A percentile compares a stretch with the other conserved stretches of the same genome.
Conservation (phyloP, 805 yeast species). For the Maudiozyma serrabonitensis region DNA sequence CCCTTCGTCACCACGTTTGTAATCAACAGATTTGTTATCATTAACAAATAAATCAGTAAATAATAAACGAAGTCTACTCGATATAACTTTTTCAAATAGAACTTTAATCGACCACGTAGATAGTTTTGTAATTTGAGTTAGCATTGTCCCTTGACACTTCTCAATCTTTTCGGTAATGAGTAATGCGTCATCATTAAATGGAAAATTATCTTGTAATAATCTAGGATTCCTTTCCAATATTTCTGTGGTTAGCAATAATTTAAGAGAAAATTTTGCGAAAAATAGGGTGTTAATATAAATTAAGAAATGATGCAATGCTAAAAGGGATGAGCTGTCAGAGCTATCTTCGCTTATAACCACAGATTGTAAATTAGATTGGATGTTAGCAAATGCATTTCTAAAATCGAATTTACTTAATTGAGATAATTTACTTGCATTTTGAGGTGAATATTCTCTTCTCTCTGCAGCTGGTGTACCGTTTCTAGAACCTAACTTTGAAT, state of each 20-base stretch:
- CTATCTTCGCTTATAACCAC: conserved; percentile 25
- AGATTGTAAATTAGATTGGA: conserved; percentile 28
- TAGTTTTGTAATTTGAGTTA: conserved; percentile 23
- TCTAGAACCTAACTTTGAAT: conserved; percentile 1
- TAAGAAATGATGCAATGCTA: conserved; percentile 48
- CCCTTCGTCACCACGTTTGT: background rate
- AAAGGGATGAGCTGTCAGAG: conserved; percentile 18
- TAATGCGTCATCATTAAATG: conserved; percentile 30
- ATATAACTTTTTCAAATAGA: conserved; percentile 31
- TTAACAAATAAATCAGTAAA: conserved; percentile 34
- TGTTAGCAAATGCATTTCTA: conserved; percentile 31
- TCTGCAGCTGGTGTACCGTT: conserved; percentile 7
- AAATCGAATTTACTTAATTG: conserved; percentile 24
- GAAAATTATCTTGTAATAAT: conserved; percentile 29
- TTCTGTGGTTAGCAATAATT: conserved; percentile 36
- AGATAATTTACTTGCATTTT: conserved; percentile 13
- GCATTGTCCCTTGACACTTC: conserved; percentile 17
- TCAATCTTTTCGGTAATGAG: conserved; percentile 21
- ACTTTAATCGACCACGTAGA: conserved; percentile 34
- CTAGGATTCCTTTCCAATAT: conserved; percentile 25
- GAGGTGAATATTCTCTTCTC: conserved; percentile 4
- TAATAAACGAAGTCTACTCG: conserved; percentile 33
- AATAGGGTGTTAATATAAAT: conserved; percentile 66
- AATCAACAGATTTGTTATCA: conserved; percentile 8
- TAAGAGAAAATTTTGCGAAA: conserved; percentile 48